Percentiles rank a stretch among this genome's conserved stretches.
Evolutionary conservation across 495 filamentous ascomycete genomes (phyloP).

Genomic region (Sordaria brevicollis): DNA sequence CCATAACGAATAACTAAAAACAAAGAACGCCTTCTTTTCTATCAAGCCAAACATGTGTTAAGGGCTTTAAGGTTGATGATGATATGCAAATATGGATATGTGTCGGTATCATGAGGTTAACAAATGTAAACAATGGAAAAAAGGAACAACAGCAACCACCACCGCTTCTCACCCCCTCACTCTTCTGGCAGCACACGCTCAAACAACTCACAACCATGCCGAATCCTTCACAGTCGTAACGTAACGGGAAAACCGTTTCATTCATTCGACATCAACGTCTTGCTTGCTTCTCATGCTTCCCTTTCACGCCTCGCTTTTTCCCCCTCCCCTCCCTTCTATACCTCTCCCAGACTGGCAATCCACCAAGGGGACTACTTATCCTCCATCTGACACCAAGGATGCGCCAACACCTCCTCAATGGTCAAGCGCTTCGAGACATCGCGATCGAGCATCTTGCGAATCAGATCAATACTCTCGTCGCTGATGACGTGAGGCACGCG

Average conservation of each 20-base stretch:
- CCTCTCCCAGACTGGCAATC: too few species aligned
- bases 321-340: neutral
- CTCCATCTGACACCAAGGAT: conserved; percentile 59
- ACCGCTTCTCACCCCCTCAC: neutral
- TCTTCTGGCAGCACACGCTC: neutral
- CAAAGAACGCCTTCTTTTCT: neutral
- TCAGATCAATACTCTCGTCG: conserved; percentile 81
- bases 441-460: conserved; percentile 82
- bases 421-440: conserved; percentile 72
- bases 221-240: neutral
- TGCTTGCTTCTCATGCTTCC: neutral
- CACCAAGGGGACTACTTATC: too few species aligned
- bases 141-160: neutral
- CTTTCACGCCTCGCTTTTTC: neutral
- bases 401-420: conserved; percentile 75
- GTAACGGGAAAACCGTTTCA: neutral
- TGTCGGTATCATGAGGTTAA: neutral
- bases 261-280: neutral
- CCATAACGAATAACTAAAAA: neutral
- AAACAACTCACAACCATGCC: neutral
- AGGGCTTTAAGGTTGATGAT: neutral
- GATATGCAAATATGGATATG: neutral
- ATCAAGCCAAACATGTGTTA: neutral
- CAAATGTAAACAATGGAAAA: too few species aligned
- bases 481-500: conserved; percentile 86